phyloP scores from a whole-genome alignment of 257 asterid genomes.

The Paulownia fortunei region DNA sequence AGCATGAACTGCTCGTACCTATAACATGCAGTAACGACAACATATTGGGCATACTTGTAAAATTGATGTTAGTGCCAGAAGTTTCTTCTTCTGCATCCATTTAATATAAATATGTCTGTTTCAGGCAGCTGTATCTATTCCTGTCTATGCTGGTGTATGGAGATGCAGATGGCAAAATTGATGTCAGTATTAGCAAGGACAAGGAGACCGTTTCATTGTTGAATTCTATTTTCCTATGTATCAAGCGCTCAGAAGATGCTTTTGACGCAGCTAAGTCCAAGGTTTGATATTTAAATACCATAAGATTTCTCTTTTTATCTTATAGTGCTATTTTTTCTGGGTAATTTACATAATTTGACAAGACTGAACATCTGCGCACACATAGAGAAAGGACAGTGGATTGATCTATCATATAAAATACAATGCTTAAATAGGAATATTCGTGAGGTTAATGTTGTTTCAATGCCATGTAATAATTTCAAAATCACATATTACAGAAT shows the following conservation, averaged over 20 bases:
- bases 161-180: constrained; percentile 76
- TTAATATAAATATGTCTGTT: constrained; percentile 36
- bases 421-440: constrained; percentile 23
- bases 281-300: constrained; percentile 50
- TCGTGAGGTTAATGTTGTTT: constrained; percentile 28
- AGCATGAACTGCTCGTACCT: neutral
- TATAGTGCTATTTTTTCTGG: constrained; percentile 13
- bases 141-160: constrained; percentile 89
- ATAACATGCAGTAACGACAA: constrained; percentile 12
- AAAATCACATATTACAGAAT: constrained; percentile 59
- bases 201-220: constrained; percentile 69
- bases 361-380: constrained; percentile 12
- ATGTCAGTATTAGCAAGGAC: constrained; percentile 61
- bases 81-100: constrained; percentile 18
- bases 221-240: constrained; percentile 63
- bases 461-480: constrained; percentile 33
- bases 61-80: constrained; percentile 13
- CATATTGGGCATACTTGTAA: constrained; percentile 21
- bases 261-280: constrained; percentile 72
- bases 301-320: constrained; percentile 15
- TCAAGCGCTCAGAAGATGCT: constrained; percentile 83
- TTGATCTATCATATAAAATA: constrained; percentile 11
- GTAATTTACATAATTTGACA: neutral
- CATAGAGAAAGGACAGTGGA: constrained; percentile 6
- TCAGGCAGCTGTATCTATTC: constrained; percentile 82